These are phyloP conservation scores for Trichoderma afroharzianum DNA, from an alignment of 2,329 filamentous ascomycete genomes.

Conservation along the genomic window DNA sequence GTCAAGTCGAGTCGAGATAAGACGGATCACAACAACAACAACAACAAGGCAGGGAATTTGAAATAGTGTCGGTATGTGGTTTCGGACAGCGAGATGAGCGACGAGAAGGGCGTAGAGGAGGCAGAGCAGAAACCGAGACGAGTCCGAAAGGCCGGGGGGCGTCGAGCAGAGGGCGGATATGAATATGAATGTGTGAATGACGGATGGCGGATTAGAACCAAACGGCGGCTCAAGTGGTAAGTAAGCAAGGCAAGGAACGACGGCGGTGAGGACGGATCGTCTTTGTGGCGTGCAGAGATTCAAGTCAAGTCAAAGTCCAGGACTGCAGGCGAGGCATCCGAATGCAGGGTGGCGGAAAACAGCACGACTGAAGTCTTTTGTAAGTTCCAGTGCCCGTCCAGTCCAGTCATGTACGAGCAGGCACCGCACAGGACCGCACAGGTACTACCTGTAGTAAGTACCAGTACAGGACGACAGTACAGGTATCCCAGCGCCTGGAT, in stretches of 20 bases:
- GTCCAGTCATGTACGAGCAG: background rate
- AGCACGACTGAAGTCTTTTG: background rate
- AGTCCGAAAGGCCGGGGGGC: background rate
- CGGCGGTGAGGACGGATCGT: conserved; percentile 14
- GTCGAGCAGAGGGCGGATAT: background rate
- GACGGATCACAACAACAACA: too few species aligned
- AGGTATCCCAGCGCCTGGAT: background rate
- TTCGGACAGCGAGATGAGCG: background rate
- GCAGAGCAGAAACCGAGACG: background rate
- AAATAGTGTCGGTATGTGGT: background rate
- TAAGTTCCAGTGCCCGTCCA: background rate
- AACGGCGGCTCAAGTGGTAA: background rate
- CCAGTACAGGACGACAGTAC: too few species aligned
- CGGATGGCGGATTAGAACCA: background rate
- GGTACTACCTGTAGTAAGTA: too few species aligned
- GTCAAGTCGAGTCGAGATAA: too few species aligned
- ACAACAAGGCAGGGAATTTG: background rate
- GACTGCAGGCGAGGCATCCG: conserved; percentile 3
- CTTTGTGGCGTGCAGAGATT: conserved; percentile 9
- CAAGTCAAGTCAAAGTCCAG: background rate
- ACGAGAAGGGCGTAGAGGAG: background rate
- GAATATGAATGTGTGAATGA: background rate
- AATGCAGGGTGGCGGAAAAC: background rate
- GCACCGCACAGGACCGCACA: too few species aligned
- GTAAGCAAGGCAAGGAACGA: background rate